A percentile compares a stretch with the other conserved stretches of the same genome.
These are phyloP conservation scores for baker's yeast (Saccharomyces cerevisiae) DNA, from an alignment of 805 yeast species.

Conservation along the genomic window DNA sequence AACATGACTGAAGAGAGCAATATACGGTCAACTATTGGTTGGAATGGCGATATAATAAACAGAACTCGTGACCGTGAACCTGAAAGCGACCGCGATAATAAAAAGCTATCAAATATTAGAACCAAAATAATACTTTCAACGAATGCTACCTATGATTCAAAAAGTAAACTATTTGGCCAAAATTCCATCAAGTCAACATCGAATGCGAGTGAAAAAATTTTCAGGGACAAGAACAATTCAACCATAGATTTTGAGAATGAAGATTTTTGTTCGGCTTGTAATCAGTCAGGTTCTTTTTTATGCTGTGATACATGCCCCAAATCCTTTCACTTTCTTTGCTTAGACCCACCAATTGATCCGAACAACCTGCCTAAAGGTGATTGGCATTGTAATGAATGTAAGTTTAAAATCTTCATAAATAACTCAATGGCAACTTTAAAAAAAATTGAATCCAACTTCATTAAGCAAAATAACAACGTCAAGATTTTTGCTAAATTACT, in stretches of 20 bases:
- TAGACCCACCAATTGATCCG: constrained; percentile 82
- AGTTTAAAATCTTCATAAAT: constrained; percentile 27
- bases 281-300: constrained; percentile 77
- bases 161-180: constrained; percentile 40
- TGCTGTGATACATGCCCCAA: constrained; percentile 93
- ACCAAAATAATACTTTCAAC: neutral
- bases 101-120: neutral
- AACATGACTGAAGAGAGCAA: neutral
- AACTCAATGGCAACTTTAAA: constrained; percentile 9
- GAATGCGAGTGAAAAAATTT: neutral
- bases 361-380: constrained; percentile 71
- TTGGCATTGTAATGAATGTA: constrained; percentile 84
- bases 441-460: constrained; percentile 15
- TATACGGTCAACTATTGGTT: neutral
- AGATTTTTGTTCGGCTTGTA: constrained; percentile 87
- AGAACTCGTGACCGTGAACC: neutral
- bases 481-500: constrained; percentile 49
- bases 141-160: constrained; percentile 6
- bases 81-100: neutral
- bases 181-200: constrained; percentile 15
- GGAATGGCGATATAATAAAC: neutral
- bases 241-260: constrained; percentile 49
- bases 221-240: constrained; percentile 20
- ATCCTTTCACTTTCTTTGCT: constrained; percentile 86
- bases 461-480: constrained; percentile 5